Base-by-base conservation (phyloP, 2,329 filamentous ascomycete genomes). In the Pyrenophora seminiperda region DNA sequence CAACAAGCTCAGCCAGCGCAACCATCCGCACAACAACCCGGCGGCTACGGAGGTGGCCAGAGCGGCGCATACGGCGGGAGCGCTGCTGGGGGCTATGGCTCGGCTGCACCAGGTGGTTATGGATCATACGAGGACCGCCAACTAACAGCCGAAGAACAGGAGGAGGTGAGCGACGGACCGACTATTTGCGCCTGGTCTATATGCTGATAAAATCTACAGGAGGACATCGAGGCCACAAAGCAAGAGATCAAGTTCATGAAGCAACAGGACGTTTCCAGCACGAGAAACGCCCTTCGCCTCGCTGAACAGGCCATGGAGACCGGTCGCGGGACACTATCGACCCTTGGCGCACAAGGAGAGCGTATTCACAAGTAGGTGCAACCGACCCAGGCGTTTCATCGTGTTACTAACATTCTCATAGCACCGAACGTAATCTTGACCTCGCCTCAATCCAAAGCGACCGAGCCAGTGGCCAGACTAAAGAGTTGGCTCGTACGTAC, bases 111-210 rank as follows among this genome's bases (percentile, higher is more conserved):
- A 10, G 66, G 66, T 22, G 66, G 67, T 13, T 81, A 81, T 52
- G 78, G 78, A 7, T 50, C 68, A 3, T 85, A 89, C 43, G 85
- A 87, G 48, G 82, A 89, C 51, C 83, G 90, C 39, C 84, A 96
- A 71, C 76, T 96, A 59, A 96, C 90, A 0, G 90, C 86, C 1
- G 90, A 96, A 82, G 76, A 69, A 56, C 86, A 94, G 59, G 85
- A 88, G 63, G 86, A 90, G 34, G 43, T 39, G 18, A 46, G 43
- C 31, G 4, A 32, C 11, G 7, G 19, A 27, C 9, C 5, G 10
- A 5, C 5, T 13, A 27, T 13, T 19, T 3, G 14, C 4, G 10
- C 2, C 11, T 7, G 18, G 32, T 1, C 32, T 4, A 14, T 15
- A 19, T 11, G 36, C 43, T 46, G n/a, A 46, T 27, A 10, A 5